Evolutionary conservation across 352 stramenopile species (phyloP).

Genomic region (Pythium scleroteichum): DNA sequence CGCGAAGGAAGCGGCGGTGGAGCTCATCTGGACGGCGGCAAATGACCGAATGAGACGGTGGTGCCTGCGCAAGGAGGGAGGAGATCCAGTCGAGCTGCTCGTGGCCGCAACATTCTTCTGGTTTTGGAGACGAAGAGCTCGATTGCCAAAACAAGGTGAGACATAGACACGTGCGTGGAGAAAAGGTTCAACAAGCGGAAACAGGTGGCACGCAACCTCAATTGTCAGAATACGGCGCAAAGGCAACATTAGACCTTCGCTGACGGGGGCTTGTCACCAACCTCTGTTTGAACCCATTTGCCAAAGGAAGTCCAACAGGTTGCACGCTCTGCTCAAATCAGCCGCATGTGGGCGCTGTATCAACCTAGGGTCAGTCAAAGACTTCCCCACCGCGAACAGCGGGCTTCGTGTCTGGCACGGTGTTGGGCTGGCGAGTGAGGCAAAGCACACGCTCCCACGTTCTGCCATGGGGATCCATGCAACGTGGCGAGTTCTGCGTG

Average conservation of each 20-base stretch:
- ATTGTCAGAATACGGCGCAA: conserved; percentile 21
- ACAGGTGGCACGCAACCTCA: conserved; percentile 11
- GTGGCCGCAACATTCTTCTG: conserved; percentile 29
- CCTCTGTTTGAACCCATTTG: too few species aligned
- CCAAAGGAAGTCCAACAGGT: background rate
- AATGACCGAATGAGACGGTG: background rate
- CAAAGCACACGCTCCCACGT: conserved; percentile 96
- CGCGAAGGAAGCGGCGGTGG: conserved; percentile 6
- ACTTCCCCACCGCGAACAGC: conserved; percentile 56
- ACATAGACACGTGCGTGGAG: conserved; percentile 10
- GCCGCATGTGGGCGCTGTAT: too few species aligned
- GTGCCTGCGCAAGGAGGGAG: background rate
- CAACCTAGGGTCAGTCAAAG: conserved; percentile 67
- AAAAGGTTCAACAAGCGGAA: conserved; percentile 30
- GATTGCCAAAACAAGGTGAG: conserved; percentile 33
- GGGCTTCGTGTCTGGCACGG: conserved; percentile 44
- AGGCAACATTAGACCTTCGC: too few species aligned
- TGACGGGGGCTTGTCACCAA: conserved; percentile 21
- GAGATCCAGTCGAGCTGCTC: background rate
- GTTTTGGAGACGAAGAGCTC: conserved; percentile 20
- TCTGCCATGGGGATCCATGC: conserved; percentile 83
- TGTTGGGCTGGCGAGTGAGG: conserved; percentile 95
- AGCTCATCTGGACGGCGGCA: too few species aligned
- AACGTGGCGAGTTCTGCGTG: conserved; percentile 85
- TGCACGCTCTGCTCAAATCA: too few species aligned